Percentiles rank a stretch among this genome's conserved stretches.
Conservation (phyloP, 1,284 basidiomycete species). For the Fomitiporia mediterranea region DNA sequence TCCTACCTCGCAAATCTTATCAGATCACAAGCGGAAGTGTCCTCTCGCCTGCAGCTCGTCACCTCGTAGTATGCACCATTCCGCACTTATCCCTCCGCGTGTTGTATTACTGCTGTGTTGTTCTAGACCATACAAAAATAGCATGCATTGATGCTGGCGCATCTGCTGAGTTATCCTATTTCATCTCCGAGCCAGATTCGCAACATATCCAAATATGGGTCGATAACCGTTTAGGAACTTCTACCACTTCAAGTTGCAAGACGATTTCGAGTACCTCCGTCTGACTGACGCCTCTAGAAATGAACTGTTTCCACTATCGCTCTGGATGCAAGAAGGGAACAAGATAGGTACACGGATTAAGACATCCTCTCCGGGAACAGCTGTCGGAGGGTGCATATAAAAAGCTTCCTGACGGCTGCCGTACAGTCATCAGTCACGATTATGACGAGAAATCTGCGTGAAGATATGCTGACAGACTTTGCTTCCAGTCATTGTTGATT, state of each 20-base stretch:
- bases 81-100: background rate
- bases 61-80: conserved; percentile 21
- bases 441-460: no score
- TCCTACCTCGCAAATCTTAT: conserved; percentile 95
- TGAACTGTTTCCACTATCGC: no score
- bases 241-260: background rate
- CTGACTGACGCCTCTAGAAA: no score
- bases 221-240: background rate
- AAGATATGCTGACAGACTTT: no score
- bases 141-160: background rate
- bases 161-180: background rate
- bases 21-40: conserved; percentile 91
- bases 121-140: background rate
- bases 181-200: background rate
- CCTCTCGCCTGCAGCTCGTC: conserved; percentile 82
- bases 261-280: background rate
- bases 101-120: background rate
- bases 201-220: background rate
- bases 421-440: no score
- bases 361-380: no score
- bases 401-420: no score
- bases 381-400: no score
- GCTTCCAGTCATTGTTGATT: no score
- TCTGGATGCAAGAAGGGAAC: no score
- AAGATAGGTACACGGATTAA: no score